Percentiles rank a stretch among this genome's conserved stretches.
Evolutionary conservation across 2,329 filamentous ascomycete species (phyloP).

Genomic region (Epichloe gansuensis): DNA sequence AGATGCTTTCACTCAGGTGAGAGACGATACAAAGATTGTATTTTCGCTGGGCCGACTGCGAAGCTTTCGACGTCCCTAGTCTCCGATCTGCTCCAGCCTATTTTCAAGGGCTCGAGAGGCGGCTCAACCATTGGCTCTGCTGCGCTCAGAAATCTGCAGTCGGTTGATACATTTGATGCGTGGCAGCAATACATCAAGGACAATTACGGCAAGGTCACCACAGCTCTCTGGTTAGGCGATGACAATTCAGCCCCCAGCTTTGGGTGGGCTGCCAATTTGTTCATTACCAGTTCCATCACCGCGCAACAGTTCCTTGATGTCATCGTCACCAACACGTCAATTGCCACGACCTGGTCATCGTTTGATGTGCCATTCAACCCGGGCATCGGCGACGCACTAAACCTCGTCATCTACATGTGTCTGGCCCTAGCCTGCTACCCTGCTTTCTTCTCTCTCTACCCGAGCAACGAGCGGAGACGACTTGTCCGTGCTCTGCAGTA

Average conservation of each 20-base stretch:
- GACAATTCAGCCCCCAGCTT: slow-evolving; percentile 48
- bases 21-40: slow-evolving; percentile 12
- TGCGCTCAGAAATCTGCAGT: slow-evolving; percentile 25
- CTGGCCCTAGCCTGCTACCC: slow-evolving; percentile 69
- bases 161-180: slow-evolving; percentile 51
- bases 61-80: slow-evolving; percentile 23
- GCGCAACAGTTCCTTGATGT: slow-evolving; percentile 55
- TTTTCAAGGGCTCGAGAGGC: slow-evolving; percentile 20
- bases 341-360: slow-evolving; percentile 57
- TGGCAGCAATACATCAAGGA: slow-evolving; percentile 55
- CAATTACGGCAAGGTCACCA: slow-evolving; percentile 56
- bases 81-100: slow-evolving; percentile 25
- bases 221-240: slow-evolving; percentile 66
- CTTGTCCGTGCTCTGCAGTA: slow-evolving; percentile 80
- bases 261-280: slow-evolving; percentile 56
- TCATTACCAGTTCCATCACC: slow-evolving; percentile 45
- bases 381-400: slow-evolving; percentile 57
- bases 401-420: slow-evolving; percentile 71
- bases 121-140: slow-evolving; percentile 9
- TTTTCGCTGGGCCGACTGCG: slow-evolving; percentile 24
- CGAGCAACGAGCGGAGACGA: slow-evolving; percentile 67
- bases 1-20: slow-evolving; percentile 26
- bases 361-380: slow-evolving; percentile 67
- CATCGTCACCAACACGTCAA: slow-evolving; percentile 54
- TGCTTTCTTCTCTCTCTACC: slow-evolving; percentile 80